Base-by-base conservation (phyloP, 352 stramenopile genomes). In the Globisporangium okanoganense region DNA sequence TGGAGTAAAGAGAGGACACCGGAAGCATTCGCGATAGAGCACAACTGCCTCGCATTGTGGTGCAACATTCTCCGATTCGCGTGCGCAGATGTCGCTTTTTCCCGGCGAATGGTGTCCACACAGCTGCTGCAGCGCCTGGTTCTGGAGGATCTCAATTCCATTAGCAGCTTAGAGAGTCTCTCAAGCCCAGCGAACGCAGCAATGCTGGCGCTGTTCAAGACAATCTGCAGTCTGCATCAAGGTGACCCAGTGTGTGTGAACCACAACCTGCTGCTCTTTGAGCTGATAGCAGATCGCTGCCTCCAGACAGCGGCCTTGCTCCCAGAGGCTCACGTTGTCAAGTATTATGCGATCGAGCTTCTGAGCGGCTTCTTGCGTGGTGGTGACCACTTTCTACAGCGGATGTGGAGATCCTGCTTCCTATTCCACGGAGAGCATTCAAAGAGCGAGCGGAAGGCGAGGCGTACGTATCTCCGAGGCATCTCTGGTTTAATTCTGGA, bases 331-430 rank as follows among this genome's bases (percentile, higher is more conserved):
- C 61, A 62, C 38, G 2, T 25, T 6, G 36, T 58, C 5, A 61
- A 62, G 55, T 44, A 52, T 20, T 9, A 48, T 20, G 53, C 61
- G 1, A 58, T 62, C 5, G 54, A 53, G 20, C 33, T 67, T 20
- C n/a, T 67, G n/a, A 51, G 47, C n/a, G 27, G n/a, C 1, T 52
- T 52, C 10, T 36, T 33, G 33, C 20, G 18, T 3, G 33, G 41
- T 3, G 33, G 48, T 12, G 43, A 58, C 14, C 38, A 47, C 22
- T 51, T 65, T 3, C 12, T 24, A 5, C 13, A 20, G 12, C 44
- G 29, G 14, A 45, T 61, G 3, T 33, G 38, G 14, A 60, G 20
- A 5, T 45, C 35, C 4, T 67, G 55, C 22, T 9, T 40, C 33
- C 38, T 67, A 20, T 29, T 4, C 6, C 35, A 47, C 29, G 35